Evolutionary conservation across 2,329 filamentous ascomycete species (phyloP).

Genomic region (Ophiostoma australiae): DNA sequence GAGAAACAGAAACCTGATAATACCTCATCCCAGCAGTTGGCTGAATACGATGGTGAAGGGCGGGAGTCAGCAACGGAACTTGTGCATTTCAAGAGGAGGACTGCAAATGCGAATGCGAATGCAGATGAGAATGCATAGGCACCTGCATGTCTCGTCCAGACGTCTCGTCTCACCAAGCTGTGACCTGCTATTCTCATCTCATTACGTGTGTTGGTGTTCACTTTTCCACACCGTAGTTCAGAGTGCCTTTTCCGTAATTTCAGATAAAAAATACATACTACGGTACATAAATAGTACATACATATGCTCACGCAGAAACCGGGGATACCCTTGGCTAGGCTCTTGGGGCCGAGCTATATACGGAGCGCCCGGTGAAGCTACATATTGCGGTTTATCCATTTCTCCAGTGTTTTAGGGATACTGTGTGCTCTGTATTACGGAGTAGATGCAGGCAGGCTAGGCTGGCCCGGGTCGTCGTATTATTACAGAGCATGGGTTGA

Average conservation of each 20-base stretch:
- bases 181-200: not conserved
- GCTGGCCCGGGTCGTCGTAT: too few relatives aligned
- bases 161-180: not conserved
- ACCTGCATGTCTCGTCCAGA: not conserved
- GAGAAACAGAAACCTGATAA: conserved; percentile 16
- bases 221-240: not conserved
- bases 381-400: not conserved
- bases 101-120: too few relatives aligned
- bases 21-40: conserved; percentile 2
- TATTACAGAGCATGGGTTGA: not conserved
- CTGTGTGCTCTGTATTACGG: too few relatives aligned
- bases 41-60: not conserved
- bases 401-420: not conserved
- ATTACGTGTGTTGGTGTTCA: not conserved
- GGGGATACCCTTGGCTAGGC: conserved; percentile 13
- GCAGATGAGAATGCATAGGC: too few relatives aligned
- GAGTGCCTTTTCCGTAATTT: not conserved
- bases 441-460: not conserved
- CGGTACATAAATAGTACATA: too few relatives aligned
- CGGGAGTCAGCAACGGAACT: not conserved
- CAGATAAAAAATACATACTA: not conserved
- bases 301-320: conserved; percentile 1
- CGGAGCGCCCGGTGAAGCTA: conserved; percentile 6
- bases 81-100: not conserved
- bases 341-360: conserved; percentile 14